A percentile compares a stretch with the other conserved stretches of the same genome.
Conservation (phyloP, 2,329 filamentous ascomycete genomes). For the Pseudocercospora eumusae region DNA sequence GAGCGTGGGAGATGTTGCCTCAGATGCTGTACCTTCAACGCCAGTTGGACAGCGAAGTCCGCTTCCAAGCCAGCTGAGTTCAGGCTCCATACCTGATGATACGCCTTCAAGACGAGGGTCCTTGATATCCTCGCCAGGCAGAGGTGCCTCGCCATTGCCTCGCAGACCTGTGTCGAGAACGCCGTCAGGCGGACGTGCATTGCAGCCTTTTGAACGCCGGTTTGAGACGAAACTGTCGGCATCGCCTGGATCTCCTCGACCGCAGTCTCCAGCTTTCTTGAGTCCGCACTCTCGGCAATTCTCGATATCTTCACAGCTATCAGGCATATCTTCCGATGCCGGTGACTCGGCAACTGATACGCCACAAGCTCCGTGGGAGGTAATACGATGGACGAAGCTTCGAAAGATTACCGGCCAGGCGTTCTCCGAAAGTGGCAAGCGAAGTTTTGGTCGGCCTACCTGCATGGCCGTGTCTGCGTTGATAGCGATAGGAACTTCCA, state of each 20-base stretch:
- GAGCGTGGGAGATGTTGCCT: slow-evolving; percentile 16
- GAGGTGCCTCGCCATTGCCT: slow-evolving; percentile 64
- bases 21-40: slow-evolving; percentile 30
- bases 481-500: slow-evolving; percentile 89
- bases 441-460: slow-evolving; percentile 89
- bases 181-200: slow-evolving; percentile 76
- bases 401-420: slow-evolving; percentile 85
- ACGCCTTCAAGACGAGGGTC: slow-evolving; percentile 75
- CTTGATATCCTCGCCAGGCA: slow-evolving; percentile 63
- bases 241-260: slow-evolving; percentile 64
- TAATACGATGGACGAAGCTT: slow-evolving; percentile 92
- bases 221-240: slow-evolving; percentile 86
- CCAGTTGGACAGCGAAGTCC: slow-evolving; percentile 32
- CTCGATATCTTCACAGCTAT: slow-evolving; percentile 43
- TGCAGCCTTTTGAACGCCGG: slow-evolving; percentile 89
- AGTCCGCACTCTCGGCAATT: slow-evolving; percentile 73
- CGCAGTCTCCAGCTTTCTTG: slow-evolving; percentile 75
- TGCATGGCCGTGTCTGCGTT: slow-evolving; percentile 84
- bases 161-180: slow-evolving; percentile 66
- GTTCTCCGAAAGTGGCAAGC: slow-evolving; percentile 88
- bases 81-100: slow-evolving; percentile 77
- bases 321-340: slow-evolving; percentile 70
- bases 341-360: slow-evolving; percentile 52
- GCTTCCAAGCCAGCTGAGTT: slow-evolving; percentile 67
- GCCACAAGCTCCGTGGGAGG: slow-evolving; percentile 86